phyloP scores from a whole-genome alignment of 331 rosid genomes.

The Stylosanthes scabra region DNA sequence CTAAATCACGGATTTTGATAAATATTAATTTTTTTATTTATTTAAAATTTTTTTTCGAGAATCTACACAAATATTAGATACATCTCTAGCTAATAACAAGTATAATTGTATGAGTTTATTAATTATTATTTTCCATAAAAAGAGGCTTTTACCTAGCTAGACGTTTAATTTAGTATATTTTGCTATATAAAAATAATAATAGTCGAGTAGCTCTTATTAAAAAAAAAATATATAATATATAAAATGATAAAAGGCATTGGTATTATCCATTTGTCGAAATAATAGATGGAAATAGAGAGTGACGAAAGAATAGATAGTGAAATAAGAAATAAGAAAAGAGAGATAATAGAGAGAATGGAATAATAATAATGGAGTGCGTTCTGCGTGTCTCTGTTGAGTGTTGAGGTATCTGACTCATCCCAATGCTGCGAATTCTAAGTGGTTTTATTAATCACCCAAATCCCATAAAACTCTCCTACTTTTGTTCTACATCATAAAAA shows the following conservation, averaged over 20 bases:
- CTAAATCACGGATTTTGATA: too few relatives aligned
- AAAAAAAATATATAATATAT: background rate
- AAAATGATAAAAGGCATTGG: background rate
- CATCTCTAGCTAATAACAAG: too few relatives aligned
- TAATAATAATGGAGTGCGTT: constrained; percentile 10
- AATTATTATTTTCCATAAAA: too few relatives aligned
- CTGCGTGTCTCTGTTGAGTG: constrained; percentile 4
- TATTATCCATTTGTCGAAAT: background rate
- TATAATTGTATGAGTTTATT: too few relatives aligned
- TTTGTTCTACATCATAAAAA: constrained; percentile 12
- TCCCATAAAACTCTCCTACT: constrained; percentile 16
- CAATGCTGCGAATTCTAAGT: background rate
- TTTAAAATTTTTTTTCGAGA: too few relatives aligned
- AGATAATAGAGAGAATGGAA: background rate
- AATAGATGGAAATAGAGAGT: background rate
- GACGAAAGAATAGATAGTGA: background rate
- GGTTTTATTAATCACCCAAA: background rate
- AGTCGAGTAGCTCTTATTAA: too few relatives aligned
- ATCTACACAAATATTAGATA: too few relatives aligned
- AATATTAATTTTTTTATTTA: too few relatives aligned
- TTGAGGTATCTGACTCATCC: constrained; percentile 45
- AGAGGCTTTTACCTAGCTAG: too few relatives aligned
- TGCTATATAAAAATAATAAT: too few relatives aligned
- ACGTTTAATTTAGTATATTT: too few relatives aligned
- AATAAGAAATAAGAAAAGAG: too few relatives aligned